Base-by-base conservation (phyloP, 23 red algal genomes). In the Gracilaria domingensis region DNA sequence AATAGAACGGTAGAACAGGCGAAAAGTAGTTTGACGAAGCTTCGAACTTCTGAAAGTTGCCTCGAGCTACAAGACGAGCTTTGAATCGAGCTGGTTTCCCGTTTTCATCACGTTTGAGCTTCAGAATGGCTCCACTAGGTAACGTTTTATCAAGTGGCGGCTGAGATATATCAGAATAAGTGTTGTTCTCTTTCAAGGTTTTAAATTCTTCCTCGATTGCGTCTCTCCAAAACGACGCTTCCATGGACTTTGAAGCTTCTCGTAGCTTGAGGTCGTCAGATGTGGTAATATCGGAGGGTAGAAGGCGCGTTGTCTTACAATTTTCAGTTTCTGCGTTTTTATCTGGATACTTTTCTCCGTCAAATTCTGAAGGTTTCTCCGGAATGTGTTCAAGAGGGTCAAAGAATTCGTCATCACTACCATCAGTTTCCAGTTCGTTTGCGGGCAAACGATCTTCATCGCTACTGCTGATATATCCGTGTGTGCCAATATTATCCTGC, bases 241-340 rank as follows among this genome's bases (percentile, higher is more conserved):
- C 53, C 36, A 26, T 18, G 12, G 80, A 84, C 59, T 84, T 64
- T 12, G 65, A 49, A 4, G 80, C 53, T 0, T 21, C 53, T 45
- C 65, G 62, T 0, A 84, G 59, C 37, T 42, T 84, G n/a, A n/a
- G n/a, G n/a, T 83, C 81, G 69, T 85, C 81, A 7, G 4, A 3
- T 12, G 2, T 85, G 7, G 14, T 34, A 32, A 85, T 85, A 33
- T 66, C n/a, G 5, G 57, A 39, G n/a, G 8, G 58, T 37, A 70
- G 3, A 0, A 11, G 30, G 21, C 35, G 58, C 0, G 28, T 0
- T 2, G 35, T 4, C 4, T 44, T 77, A 25, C 39, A 47, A 23
- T 44, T 50, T 14, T 42, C 8, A 45, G 72, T 4, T 77, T 77
- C 72, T 32, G 4, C 9, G 12, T 65, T 2, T 12, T 65, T 25